These are phyloP conservation scores for Metschnikowia sp. DNA, from an alignment of 805 yeast species.

Conservation along the genomic window DNA sequence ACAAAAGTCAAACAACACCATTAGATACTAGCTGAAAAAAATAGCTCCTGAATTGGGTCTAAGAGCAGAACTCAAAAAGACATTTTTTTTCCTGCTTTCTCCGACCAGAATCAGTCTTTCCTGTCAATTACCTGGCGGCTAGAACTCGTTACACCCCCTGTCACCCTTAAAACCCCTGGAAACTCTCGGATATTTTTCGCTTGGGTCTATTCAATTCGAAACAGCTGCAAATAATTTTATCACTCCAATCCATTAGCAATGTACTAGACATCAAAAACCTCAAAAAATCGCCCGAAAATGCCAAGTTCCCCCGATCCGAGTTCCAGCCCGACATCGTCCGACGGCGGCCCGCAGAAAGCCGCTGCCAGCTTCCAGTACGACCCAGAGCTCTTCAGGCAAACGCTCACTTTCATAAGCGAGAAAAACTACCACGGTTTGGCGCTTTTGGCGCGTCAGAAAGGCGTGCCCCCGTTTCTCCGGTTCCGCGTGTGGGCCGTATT, in stretches of 20 bases:
- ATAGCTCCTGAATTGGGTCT: background rate
- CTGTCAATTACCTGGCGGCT: too few species aligned
- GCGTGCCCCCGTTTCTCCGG: slow-evolving; percentile 80
- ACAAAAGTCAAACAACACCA: background rate
- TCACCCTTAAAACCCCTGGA: background rate
- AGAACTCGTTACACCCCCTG: too few species aligned
- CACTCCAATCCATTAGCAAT: background rate
- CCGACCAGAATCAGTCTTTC: too few species aligned
- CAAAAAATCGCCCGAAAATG: background rate
- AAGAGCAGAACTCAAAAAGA: too few species aligned
- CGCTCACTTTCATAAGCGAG: slow-evolving; percentile 51
- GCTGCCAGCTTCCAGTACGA: slow-evolving; percentile 33
- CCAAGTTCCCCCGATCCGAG: slow-evolving; percentile 3
- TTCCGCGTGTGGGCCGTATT: slow-evolving; percentile 82
- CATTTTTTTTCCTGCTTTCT: too few species aligned
- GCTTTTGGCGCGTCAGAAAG: slow-evolving; percentile 72
- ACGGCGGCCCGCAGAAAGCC: slow-evolving; percentile 1
- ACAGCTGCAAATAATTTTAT: background rate
- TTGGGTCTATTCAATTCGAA: background rate
- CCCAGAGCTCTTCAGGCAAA: slow-evolving; percentile 48
- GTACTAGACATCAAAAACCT: background rate
- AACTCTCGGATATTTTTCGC: background rate
- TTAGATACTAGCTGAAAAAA: too few species aligned
- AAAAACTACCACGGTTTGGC: slow-evolving; percentile 77
- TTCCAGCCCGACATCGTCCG: slow-evolving; percentile 9